These are phyloP conservation scores for Typha latifolia DNA, from an alignment of 176 grass and related monocot genomes.

Conservation along the genomic window DNA sequence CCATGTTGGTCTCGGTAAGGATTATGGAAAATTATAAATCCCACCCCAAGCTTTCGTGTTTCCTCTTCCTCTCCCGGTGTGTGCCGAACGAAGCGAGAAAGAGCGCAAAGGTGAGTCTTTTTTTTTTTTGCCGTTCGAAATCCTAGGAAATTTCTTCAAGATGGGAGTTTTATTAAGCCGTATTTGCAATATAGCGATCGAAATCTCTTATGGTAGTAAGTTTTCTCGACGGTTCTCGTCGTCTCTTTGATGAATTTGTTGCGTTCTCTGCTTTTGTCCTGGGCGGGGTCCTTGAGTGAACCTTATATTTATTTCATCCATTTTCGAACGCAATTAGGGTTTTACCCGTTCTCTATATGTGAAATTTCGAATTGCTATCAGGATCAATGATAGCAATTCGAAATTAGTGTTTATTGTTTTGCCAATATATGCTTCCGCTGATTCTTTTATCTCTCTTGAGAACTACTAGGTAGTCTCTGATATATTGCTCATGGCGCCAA, in stretches of 20 bases:
- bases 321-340: neutral
- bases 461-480: neutral
- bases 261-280: neutral
- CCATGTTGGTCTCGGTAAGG: too few species aligned
- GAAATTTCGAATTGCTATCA: too few species aligned
- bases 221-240: neutral
- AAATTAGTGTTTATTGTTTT: too few species aligned
- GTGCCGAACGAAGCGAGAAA: neutral
- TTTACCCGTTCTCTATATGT: neutral
- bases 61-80: neutral
- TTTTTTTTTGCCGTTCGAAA: neutral
- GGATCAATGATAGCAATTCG: too few species aligned
- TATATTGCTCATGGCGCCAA: neutral
- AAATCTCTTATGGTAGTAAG: neutral
- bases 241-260: constrained; percentile 1
- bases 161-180: neutral
- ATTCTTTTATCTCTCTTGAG: neutral
- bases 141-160: neutral
- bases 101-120: neutral
- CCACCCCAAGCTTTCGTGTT: too few species aligned
- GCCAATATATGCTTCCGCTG: too few species aligned
- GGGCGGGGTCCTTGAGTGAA: neutral
- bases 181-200: neutral
- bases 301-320: neutral
- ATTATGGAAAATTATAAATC: too few species aligned